phyloP scores from a whole-genome alignment of 129 eudicot species.

The carrot (Daucus carota) region DH1_v3.0 NC_030385.2:30454501-30455000 shows the following conservation, averaged over 20 bases:
- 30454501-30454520: not conserved
- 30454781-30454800: conserved; percentile 37
- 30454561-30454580: not conserved
- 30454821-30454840: too few relatives aligned
- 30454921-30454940: not conserved
- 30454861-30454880: too few relatives aligned
- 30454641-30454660: conserved; percentile 77
- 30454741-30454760: conserved; percentile 95
- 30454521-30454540: not conserved
- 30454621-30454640: conserved; percentile 72
- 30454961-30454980: not conserved
- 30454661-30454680: conserved; percentile 84
- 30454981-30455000: not conserved
- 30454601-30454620: conserved; percentile 5
- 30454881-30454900: too few relatives aligned
- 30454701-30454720: conserved; percentile 86
- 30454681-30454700: conserved; percentile 88
- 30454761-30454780: conserved; percentile 94
- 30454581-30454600: not conserved
- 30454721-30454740: conserved; percentile 97
- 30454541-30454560: not conserved
- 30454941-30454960: not conserved
- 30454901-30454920: too few relatives aligned
- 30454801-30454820: too few relatives aligned
- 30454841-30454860: too few relatives aligned